Base-by-base conservation (phyloP, 805 yeast genomes). In the Cyberlindnera amylophila region DNA sequence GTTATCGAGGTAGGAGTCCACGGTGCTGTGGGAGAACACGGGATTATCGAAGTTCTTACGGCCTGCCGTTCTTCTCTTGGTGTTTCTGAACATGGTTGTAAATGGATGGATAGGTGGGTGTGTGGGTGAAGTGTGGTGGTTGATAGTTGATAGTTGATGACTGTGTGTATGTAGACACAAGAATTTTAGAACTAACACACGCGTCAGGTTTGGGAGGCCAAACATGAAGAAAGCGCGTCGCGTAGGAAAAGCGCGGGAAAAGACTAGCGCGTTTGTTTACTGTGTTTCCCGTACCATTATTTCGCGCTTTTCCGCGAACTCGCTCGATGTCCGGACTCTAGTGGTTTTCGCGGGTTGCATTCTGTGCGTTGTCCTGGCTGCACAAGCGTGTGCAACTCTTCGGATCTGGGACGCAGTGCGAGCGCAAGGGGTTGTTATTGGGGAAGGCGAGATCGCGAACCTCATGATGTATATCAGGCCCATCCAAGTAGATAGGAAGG, bases 51-150 rank as follows among this genome's bases (percentile, higher is more conserved):
- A 83, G 62, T 84, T 82, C 55, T 78, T 74, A 49, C 93, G 73
- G 1, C 88, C 86, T 1, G 84, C 78, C 3, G 86, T 78, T 62
- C 87, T 75, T 66, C 87, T 77, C 58, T 81, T 83, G n/a, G 75
- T 68, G 50, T 79, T 85, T 62, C 89, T 77, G 55, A 82, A 82
- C 90, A 84, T 83, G 17, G 17, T 17, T n/a, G 39, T 3, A 17
- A 17, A 15, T n/a, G 17, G 15, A 30, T 15, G n/a, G 16, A 17
- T n/a, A 6, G 18, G 17, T 4, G 10, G 32, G 4, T 10, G 17
- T 6, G 32, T 30, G 30, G 18, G 18, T 9, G 32, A 30, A 10
- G 34, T 17, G 10, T 32, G 9, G n/a, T n/a, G n/a, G n/a, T n/a
- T n/a, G 32, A 30, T n/a, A 15, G 16, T 32, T 21, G 24, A 21